phyloP scores from a whole-genome alignment of 352 stramenopile species.

The Globisporangium barbulae region DNA sequence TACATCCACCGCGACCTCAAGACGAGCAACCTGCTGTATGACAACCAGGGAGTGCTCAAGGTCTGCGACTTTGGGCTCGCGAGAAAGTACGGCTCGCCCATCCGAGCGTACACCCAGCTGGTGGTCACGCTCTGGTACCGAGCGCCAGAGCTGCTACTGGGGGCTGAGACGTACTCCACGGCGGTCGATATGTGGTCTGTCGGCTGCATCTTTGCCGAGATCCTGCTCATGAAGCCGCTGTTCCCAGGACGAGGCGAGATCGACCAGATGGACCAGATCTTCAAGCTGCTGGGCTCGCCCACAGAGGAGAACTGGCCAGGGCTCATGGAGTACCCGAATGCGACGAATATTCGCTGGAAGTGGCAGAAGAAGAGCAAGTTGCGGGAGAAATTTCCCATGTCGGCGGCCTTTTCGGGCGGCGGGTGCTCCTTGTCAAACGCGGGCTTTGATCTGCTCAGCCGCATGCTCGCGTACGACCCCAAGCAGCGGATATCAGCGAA shows the following conservation, averaged over 20 bases:
- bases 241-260: slow-evolving; percentile 93
- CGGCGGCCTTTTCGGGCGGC: slow-evolving; percentile 41
- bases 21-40: slow-evolving; percentile 97
- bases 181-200: slow-evolving; percentile 97
- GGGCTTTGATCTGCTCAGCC: slow-evolving; percentile 65
- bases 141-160: slow-evolving; percentile 91
- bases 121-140: slow-evolving; percentile 96
- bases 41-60: slow-evolving; percentile 71
- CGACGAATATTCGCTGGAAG: slow-evolving; percentile 58
- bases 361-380: slow-evolving; percentile 67
- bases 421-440: slow-evolving; percentile 68
- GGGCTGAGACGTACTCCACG: slow-evolving; percentile 90
- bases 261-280: slow-evolving; percentile 97
- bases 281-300: slow-evolving; percentile 90
- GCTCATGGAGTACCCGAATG: slow-evolving; percentile 57
- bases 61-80: slow-evolving; percentile 87
- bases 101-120: slow-evolving; percentile 85
- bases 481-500: slow-evolving; percentile 72
- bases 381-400: slow-evolving; percentile 75
- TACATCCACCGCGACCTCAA: slow-evolving; percentile 97
- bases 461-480: slow-evolving; percentile 68
- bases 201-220: slow-evolving; percentile 96
- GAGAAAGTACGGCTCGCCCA: slow-evolving; percentile 75
- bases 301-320: slow-evolving; percentile 90
- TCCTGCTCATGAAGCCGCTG: slow-evolving; percentile 92